phyloP scores from a whole-genome alignment of 2,329 filamentous ascomycete species.

The Exophiala lecanii-corni region DNA sequence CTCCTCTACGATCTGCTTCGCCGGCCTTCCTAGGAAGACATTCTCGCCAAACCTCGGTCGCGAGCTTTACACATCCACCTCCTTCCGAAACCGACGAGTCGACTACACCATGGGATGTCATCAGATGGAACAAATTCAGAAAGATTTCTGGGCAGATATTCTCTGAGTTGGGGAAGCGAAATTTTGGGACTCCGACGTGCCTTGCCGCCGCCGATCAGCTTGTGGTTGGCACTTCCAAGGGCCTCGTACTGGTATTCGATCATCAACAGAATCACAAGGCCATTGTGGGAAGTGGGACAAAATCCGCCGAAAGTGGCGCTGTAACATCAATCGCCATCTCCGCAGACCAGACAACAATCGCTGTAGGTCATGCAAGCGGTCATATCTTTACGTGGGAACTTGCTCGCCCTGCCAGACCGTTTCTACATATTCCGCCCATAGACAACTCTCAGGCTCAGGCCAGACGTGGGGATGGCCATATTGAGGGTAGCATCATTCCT shows the following conservation, averaged over 20 bases:
- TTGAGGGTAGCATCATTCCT: constrained; percentile 70
- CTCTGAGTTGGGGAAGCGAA: constrained; percentile 85
- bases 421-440: constrained; percentile 78
- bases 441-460: constrained; percentile 61
- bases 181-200: constrained; percentile 87
- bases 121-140: constrained; percentile 88
- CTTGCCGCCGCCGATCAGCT: constrained; percentile 83
- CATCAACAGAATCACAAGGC: constrained; percentile 93
- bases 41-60: constrained; percentile 74
- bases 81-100: constrained; percentile 62
- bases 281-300: constrained; percentile 89
- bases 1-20: constrained; percentile 63
- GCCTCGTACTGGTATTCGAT: constrained; percentile 92
- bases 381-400: constrained; percentile 98
- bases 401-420: constrained; percentile 72
- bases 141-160: constrained; percentile 88
- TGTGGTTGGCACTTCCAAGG: constrained; percentile 87
- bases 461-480: constrained; percentile 73
- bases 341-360: constrained; percentile 87
- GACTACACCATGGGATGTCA: constrained; percentile 89
- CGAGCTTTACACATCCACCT: constrained; percentile 60
- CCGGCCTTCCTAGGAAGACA: constrained; percentile 72
- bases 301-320: constrained; percentile 86
- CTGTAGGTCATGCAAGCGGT: constrained; percentile 82
- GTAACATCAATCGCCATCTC: constrained; percentile 86